Percentiles rank a stretch among this genome's conserved stretches.
These are phyloP conservation scores for Colletotrichum sp. DNA, from an alignment of 2,329 filamentous ascomycete species.

Conservation along the genomic window DNA sequence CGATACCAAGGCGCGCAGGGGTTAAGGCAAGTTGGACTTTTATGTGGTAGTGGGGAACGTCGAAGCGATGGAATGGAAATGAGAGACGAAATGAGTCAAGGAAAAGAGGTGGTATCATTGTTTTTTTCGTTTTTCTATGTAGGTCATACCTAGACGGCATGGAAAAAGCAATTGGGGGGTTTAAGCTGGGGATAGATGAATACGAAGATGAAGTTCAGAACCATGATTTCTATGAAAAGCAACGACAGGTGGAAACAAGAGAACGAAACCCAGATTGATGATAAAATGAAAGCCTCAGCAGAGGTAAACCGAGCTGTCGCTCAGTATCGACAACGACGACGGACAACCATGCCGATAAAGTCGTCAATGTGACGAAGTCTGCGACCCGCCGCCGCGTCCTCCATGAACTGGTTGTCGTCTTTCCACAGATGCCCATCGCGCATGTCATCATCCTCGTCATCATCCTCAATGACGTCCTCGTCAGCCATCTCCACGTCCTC, in stretches of 20 bases:
- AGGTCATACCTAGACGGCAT: background rate
- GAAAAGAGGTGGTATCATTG: background rate
- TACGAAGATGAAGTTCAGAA: background rate
- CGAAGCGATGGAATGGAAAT: background rate
- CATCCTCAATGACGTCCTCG: background rate
- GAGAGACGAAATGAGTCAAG: background rate
- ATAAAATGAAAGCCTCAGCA: background rate
- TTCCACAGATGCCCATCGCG: background rate
- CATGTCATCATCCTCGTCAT: background rate
- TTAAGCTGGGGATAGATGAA: background rate
- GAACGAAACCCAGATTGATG: background rate
- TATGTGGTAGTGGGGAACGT: background rate
- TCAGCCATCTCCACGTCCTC: background rate
- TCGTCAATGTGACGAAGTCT: background rate
- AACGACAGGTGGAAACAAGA: background rate
- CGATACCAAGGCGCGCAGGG: slow-evolving; percentile 33
- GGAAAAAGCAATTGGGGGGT: background rate
- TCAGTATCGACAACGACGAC: background rate
- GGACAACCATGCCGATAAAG: background rate
- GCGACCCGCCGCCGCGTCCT: background rate
- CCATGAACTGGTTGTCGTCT: background rate
- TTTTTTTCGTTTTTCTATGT: background rate
- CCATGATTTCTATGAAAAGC: background rate
- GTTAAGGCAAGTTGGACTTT: background rate
- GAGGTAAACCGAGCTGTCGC: background rate